Evolutionary conservation across 495 filamentous ascomycete species (phyloP).

Genomic region (Neurospora africana): DNA sequence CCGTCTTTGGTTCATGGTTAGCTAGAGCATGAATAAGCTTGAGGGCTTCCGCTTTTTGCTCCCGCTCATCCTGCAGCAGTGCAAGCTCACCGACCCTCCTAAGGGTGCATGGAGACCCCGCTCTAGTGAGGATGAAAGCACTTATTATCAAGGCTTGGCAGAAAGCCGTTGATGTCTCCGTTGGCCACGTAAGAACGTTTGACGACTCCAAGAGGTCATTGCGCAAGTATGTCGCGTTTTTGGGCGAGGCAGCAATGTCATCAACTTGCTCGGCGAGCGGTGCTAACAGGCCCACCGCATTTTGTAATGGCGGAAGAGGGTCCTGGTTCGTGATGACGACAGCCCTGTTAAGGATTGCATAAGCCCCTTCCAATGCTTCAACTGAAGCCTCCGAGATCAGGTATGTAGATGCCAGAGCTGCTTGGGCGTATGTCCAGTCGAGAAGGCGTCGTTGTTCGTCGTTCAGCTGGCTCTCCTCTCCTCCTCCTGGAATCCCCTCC

Average conservation of each 20-base stretch:
- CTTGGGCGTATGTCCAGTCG: constrained; percentile 55
- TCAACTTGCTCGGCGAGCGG: constrained; percentile 26
- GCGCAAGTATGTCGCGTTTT: constrained; percentile 35
- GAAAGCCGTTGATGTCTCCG: constrained; percentile 46
- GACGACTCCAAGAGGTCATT: constrained; percentile 46
- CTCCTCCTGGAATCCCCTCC: constrained; percentile 68
- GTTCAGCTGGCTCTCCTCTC: constrained; percentile 40
- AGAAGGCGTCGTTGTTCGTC: constrained; percentile 45
- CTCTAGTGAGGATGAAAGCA: constrained; percentile 49
- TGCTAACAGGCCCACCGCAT: constrained; percentile 31
- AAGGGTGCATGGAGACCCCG: constrained; percentile 50
- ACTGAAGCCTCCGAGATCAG: constrained; percentile 48
- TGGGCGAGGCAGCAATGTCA: constrained; percentile 22
- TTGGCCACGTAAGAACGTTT: constrained; percentile 61
- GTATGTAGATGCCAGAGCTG: constrained; percentile 65
- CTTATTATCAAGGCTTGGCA: constrained; percentile 61
- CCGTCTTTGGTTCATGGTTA: constrained; percentile 41
- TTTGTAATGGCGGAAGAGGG: constrained; percentile 33
- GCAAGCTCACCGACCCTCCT: constrained; percentile 49
- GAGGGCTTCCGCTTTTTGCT: constrained; percentile 55
- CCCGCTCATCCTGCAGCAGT: constrained; percentile 46
- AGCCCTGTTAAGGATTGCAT: constrained; percentile 51
- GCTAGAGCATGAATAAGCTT: constrained; percentile 48
- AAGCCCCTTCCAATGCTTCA: constrained; percentile 50
- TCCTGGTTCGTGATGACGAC: constrained; percentile 51